phyloP scores from a whole-genome alignment of 352 stramenopile genomes.

The Phytophthora tentaculata region DNA sequence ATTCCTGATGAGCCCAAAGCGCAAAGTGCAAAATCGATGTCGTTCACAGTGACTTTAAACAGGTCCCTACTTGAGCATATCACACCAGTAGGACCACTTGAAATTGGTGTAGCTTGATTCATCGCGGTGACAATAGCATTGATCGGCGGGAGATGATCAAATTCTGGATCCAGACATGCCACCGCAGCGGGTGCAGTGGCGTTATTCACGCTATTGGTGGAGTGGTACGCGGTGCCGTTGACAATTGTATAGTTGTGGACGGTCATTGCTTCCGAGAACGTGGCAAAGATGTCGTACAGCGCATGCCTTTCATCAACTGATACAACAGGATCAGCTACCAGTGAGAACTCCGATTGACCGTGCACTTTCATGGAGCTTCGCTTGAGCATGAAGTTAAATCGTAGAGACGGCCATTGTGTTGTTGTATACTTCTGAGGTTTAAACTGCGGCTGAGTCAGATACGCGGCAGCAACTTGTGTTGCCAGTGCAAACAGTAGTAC shows the following conservation, averaged over 20 bases:
- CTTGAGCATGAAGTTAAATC: constrained; percentile 38
- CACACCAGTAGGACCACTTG: not conserved
- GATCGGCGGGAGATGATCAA: constrained; percentile 3
- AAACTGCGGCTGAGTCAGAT: not conserved
- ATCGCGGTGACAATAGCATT: constrained; percentile 10
- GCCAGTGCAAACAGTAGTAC: not conserved
- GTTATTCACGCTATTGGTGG: not conserved
- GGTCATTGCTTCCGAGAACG: constrained; percentile 13
- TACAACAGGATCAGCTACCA: constrained; percentile 22
- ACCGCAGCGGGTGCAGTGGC: not conserved
- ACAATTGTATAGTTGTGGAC: constrained; percentile 35
- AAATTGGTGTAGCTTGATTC: not conserved
- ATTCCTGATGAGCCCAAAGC: not conserved
- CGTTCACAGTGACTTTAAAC: constrained; percentile 12
- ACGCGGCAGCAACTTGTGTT: not conserved
- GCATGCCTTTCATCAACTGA: constrained; percentile 8
- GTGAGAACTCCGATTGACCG: constrained; percentile 27
- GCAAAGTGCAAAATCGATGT: constrained; percentile 14
- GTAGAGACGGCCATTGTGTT: constrained; percentile 28
- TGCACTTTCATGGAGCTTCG: constrained; percentile 35
- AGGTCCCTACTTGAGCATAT: not conserved
- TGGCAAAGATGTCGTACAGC: constrained; percentile 30
- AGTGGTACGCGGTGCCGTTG: constrained; percentile 14
- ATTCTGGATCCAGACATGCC: constrained; percentile 3
- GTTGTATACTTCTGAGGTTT: constrained; percentile 1